phyloP scores from a whole-genome alignment of 2,329 filamentous ascomycete species.

The Monosporascus sp. region DNA sequence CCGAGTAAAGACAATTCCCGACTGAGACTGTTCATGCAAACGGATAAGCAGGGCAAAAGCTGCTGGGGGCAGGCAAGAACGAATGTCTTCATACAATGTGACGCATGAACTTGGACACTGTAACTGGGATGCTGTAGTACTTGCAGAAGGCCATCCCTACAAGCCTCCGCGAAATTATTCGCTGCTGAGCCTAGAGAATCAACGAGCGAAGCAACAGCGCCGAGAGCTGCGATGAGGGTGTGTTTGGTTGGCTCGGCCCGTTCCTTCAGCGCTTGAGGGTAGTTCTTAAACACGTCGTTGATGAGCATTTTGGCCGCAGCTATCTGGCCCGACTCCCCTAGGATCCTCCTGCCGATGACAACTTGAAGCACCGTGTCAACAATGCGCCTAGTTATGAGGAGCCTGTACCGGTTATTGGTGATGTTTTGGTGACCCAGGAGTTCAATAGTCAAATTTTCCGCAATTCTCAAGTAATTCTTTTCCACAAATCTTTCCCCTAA shows the following conservation, averaged over 20 bases:
- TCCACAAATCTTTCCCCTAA: constrained; percentile 82
- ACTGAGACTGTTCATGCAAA: constrained; percentile 93
- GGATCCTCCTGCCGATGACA: constrained; percentile 71
- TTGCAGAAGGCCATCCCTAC: constrained; percentile 81
- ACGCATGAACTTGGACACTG: constrained; percentile 86
- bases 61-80: constrained; percentile 90
- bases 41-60: constrained; percentile 81
- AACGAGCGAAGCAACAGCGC: constrained; percentile 74
- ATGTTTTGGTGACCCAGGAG: constrained; percentile 72
- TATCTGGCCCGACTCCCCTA: constrained; percentile 85
- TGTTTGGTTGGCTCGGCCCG: constrained; percentile 85
- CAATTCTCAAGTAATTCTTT: constrained; percentile 72
- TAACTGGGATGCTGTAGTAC: constrained; percentile 93
- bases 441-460: constrained; percentile 75
- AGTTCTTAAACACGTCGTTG: constrained; percentile 89
- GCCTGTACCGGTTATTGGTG: constrained; percentile 77
- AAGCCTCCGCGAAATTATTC: constrained; percentile 71
- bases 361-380: constrained; percentile 80
- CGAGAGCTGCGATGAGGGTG: constrained; percentile 71
- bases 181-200: constrained; percentile 76
- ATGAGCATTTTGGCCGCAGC: constrained; percentile 75
- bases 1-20: constrained; percentile 76
- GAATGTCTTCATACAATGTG: constrained; percentile 79
- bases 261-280: constrained; percentile 83
- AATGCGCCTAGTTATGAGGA: constrained; percentile 79